A percentile compares a stretch with the other conserved stretches of the same genome.
phyloP scores from a whole-genome alignment of 2,329 filamentous ascomycete species.

The Sporothrix pallida region DNA sequence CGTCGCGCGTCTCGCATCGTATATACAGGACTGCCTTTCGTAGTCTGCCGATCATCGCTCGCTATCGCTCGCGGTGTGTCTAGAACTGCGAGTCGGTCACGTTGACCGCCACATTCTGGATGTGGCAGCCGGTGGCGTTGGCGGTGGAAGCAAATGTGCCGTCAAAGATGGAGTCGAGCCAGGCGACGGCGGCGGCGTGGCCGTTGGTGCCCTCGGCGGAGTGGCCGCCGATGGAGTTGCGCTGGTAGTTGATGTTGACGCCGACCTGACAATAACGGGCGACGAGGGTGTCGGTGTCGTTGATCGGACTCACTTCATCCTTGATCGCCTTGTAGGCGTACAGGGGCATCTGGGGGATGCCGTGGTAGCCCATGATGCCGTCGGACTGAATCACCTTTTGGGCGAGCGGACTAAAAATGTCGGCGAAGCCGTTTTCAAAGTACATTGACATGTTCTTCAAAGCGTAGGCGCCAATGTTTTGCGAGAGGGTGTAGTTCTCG shows the following conservation, averaged over 20 bases:
- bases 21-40: neutral
- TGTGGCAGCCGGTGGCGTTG: conserved; percentile 33
- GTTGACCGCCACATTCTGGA: conserved; percentile 32
- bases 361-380: conserved; percentile 47
- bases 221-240: conserved; percentile 52
- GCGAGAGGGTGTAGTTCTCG: conserved; percentile 41
- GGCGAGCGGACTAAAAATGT: conserved; percentile 38
- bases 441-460: conserved; percentile 49
- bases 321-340: conserved; percentile 54
- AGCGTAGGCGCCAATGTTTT: conserved; percentile 43
- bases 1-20: neutral
- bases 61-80: too few relatives aligned
- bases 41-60: neutral
- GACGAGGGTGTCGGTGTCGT: conserved; percentile 47
- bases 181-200: conserved; percentile 38
- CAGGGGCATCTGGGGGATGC: conserved; percentile 53
- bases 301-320: conserved; percentile 51
- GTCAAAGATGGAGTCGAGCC: conserved; percentile 38
- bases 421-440: conserved; percentile 47
- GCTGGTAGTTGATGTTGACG: conserved; percentile 52
- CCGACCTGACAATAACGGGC: conserved; percentile 46
- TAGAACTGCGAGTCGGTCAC: conserved; percentile 31
- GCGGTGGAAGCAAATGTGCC: conserved; percentile 34
- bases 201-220: conserved; percentile 43
- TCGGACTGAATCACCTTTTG: conserved; percentile 42